Evolutionary conservation across 768 basidiomycete genomes (phyloP), one percentile per base, ranked within the genome.

Genomic region (Boletus rubroflammeus): DNA sequence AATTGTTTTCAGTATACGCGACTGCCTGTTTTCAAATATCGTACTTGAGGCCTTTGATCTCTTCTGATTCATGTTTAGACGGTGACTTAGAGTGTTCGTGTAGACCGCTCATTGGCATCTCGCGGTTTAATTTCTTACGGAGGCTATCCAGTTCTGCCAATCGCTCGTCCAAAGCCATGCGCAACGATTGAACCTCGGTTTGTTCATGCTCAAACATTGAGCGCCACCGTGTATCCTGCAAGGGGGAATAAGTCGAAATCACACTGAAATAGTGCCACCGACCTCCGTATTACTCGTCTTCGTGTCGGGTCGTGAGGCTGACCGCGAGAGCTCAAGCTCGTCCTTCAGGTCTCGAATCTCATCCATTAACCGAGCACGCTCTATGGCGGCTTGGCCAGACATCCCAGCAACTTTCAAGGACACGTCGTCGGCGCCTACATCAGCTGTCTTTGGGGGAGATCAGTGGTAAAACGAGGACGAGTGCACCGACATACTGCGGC

Each of bases 11-110:
- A 65, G 38, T 49, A 50, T 17, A 32, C 7, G 6, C 10, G 40
- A 29, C 13, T 26, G 21, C n/a, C 14, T 35, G 39, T 32, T 38
- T 29, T 44, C 9, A 46, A 25, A 28, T 19, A 51, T 43, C 55
- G 25, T 67, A 91, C 90, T 94, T 94, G 38, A 95, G 79, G 8
- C 93, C 93, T 13, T 79, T 83, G 53, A 93, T 83, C 70, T 94
- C 91, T 40, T 77, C 74, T 6, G 74, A 65, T 58, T 88, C 85
- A 21, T 81, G 72, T 62, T 83, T 85, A 14, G 77, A 75, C 9
- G 72, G 59, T 2, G 75, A 70, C 39, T 66, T 69, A 5, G 71
- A 57, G 29, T 45, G 43, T 38, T 64, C 71, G 29, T 60, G 61
- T 47, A 68, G 38, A 59, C 78, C 70, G 55, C 75, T 80, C 50